Percentiles rank a stretch among this genome's conserved stretches.
phyloP scores from a whole-genome alignment of 1,284 basidiomycete species.

The Mycena sp. region DNA sequence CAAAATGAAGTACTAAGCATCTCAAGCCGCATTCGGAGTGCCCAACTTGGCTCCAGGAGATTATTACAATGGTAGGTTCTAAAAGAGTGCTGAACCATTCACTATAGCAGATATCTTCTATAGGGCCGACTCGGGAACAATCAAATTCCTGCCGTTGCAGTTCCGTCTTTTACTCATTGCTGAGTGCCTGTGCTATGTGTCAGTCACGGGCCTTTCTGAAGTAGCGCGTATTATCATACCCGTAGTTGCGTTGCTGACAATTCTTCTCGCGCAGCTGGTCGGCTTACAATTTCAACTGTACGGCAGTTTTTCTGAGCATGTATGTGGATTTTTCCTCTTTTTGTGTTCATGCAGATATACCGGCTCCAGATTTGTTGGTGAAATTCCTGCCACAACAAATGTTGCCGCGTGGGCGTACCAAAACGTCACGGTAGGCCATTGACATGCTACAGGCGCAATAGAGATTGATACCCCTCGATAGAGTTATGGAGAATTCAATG shows the following conservation, averaged over 20 bases:
- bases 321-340: not conserved
- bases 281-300: not conserved
- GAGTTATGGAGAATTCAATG: constrained; percentile 1
- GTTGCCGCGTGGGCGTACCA: constrained; percentile 7
- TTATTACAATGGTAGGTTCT: constrained; percentile 5
- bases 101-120: not conserved
- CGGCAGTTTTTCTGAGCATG: not conserved
- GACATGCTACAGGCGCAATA: not conserved
- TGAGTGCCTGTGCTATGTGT: constrained; percentile 13
- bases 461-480: not conserved
- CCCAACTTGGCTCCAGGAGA: not conserved
- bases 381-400: not conserved
- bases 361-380: not conserved
- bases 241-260: not conserved
- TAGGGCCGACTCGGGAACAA: not conserved
- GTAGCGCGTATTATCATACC: not conserved
- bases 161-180: constrained; percentile 11
- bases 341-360: not conserved
- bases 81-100: not conserved
- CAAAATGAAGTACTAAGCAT: not conserved
- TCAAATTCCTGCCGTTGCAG: constrained; percentile 11
- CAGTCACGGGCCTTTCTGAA: not conserved
- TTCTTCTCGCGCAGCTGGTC: not conserved
- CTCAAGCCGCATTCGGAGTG: not conserved
- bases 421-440: constrained; percentile 6